Conservation (phyloP, 441 rosid species). For the Pelargonium citronellum region DNA sequence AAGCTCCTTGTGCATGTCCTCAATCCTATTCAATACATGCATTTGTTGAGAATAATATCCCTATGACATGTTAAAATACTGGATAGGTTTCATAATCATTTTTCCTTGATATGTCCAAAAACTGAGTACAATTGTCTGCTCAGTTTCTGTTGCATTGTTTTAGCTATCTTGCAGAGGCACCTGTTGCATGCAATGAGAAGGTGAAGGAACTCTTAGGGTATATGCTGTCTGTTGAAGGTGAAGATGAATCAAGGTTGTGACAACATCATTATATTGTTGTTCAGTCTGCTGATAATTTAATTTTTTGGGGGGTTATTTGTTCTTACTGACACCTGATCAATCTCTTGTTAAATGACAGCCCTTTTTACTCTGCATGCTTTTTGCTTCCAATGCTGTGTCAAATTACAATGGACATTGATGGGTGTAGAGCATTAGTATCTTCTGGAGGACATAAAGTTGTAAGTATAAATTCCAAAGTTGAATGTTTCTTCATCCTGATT, state of each 20-base stretch:
- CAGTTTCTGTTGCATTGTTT: conserved; percentile 14
- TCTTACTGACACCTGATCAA: conserved; percentile 18
- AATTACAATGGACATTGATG: conserved; percentile 62
- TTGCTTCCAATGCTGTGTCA: conserved; percentile 88
- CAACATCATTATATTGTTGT: conserved; percentile 1
- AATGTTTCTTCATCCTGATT: conserved; percentile 10
- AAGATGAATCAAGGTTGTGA: conserved; percentile 74
- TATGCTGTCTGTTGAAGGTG: conserved; percentile 77
- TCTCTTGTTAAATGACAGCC: conserved; percentile 40
- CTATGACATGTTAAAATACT: neutral
- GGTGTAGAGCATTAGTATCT: conserved; percentile 55
- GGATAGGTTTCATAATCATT: neutral
- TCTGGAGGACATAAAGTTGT: conserved; percentile 61
- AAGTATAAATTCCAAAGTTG: conserved; percentile 26
- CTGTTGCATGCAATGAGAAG: conserved; percentile 67
- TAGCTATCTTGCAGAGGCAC: conserved; percentile 90
- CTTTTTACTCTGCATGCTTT: conserved; percentile 69
- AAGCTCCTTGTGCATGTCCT: neutral
- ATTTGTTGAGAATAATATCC: too few species aligned
- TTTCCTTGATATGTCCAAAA: neutral
- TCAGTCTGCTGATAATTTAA: neutral
- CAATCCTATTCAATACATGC: too few species aligned
- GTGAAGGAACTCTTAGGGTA: conserved; percentile 61
- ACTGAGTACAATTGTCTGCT: neutral
- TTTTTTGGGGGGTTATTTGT: neutral